phyloP scores from a whole-genome alignment of 2,329 filamentous ascomycete genomes.

The Aspergillus hiratsukae region DNA sequence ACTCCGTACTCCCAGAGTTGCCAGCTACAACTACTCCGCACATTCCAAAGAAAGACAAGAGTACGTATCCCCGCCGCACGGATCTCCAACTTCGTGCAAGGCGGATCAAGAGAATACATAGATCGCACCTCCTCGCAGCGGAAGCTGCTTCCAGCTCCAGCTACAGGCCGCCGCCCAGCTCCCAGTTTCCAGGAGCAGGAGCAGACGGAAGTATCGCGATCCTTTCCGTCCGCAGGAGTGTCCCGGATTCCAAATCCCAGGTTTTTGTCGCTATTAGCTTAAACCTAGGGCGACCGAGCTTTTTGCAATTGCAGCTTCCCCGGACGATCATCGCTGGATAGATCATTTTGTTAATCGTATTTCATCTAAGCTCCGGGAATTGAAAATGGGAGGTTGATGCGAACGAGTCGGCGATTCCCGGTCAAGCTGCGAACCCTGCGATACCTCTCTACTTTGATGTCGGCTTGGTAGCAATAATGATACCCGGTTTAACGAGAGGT shows the following conservation, averaged over 20 bases:
- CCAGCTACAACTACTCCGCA: neutral
- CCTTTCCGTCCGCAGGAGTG: neutral
- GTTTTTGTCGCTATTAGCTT: neutral
- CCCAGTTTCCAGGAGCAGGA: too few relatives aligned
- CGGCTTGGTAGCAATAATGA: too few relatives aligned
- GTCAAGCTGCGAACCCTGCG: too few relatives aligned
- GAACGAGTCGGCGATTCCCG: too few relatives aligned
- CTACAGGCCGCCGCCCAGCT: neutral
- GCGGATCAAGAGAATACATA: conserved; percentile 2
- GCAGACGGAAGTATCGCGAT: neutral
- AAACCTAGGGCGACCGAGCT: too few relatives aligned
- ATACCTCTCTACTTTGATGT: too few relatives aligned
- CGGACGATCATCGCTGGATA: neutral
- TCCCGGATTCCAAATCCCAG: neutral
- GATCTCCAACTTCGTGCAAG: neutral
- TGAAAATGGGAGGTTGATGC: too few relatives aligned
- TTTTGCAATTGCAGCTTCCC: neutral
- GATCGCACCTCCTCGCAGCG: conserved; percentile 11
- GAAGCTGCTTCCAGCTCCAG: neutral
- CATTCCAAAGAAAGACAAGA: neutral
- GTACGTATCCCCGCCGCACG: neutral
- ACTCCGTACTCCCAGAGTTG: neutral
- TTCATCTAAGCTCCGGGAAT: too few relatives aligned
- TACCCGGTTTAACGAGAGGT: too few relatives aligned
- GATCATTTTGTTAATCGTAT: too few relatives aligned